Base-by-base conservation (phyloP, 495 filamentous ascomycete species). In the Xylaria venustula region DNA sequence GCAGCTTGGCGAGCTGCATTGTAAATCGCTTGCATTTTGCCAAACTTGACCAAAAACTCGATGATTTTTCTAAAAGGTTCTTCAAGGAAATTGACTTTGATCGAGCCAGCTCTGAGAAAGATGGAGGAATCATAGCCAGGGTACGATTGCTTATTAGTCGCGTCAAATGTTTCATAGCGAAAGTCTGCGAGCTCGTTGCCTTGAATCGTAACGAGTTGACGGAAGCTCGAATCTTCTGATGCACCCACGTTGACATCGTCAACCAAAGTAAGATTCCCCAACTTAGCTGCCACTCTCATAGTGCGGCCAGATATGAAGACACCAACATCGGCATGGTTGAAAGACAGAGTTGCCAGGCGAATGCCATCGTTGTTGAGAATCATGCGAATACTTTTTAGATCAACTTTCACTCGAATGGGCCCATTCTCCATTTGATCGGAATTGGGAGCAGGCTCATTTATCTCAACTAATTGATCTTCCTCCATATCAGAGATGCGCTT, bases 361-460 rank as follows among this genome's bases (percentile, higher is more conserved):
- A 98, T 96, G 3, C 94, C 95, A 68, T 98, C 94, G 66, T 98
- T 97, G 71, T 98, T 98, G n/a, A 98, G 83, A 64, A 98, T 93
- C 50, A 98, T 81, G 14, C 89, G 83, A 67, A 98, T 95, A 78
- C 90, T 94, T 75, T 96, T 92, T 45, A 98, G 77, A 58, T 96
- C 87, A 23, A 95, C 86, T 76, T 96, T 96, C 75, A 98, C 92
- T 51, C 83, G 75, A 57, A 86, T 79, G 15, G 78, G 70, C 32
- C 79, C 79, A 36, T 75, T 40, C 42, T 71, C 67, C 32, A 57
- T 54, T 47, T 75, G 75, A 41, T 73, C 72, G 12, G 68, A 54
- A 22, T 59, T 47, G 8, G 75, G 54, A 3, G 73, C 60, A 2
- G 71, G 72, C 22, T 66, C 65, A 34, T 64, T 40, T 7, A 67